Base-by-base conservation (phyloP, 169 alveolate species). In the Plasmodium vivax region DNA sequence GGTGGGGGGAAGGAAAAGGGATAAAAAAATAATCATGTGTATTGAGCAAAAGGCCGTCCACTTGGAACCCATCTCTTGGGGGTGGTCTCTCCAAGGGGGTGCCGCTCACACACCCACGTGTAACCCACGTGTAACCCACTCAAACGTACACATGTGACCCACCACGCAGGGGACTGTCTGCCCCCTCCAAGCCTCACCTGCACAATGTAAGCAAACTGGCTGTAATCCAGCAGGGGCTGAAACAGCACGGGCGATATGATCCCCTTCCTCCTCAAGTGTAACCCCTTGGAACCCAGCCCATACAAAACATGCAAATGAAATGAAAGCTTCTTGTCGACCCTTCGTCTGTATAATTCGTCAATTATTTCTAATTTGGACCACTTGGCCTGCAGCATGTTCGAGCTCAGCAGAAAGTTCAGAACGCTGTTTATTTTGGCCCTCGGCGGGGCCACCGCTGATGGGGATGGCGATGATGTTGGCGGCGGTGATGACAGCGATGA, bases 261-360 rank as follows among this genome's bases (percentile, higher is more conserved):
- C 23, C 94, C 94, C 38, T 88, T 88, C 73, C 82, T 88, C 71
- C 82, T 88, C 23, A 88, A 79, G 73, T 88, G 54, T 38, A 88
- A 27, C 16, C 94, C 94, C 74, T 88, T 88, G 19, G 94, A 88
- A 10, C 94, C 94, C 56, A 88, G 14, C 12, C 94, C 94, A 80
- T 88, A 88, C 47, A 88, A 62, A 32, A 77, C 94, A 51, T 88
- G 79, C 82, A 88, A 56, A 79, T 88, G 94, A 62, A 88, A 88
- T 56, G 71, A 56, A 58, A 88, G 88, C 34, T 36, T 41, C 14
- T 88, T 88, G 72, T 88, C 94, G 27, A 88, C 36, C 41, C 27
- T 56, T 23, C 94, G 62, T 62, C 58, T 88, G 51, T 88, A 88
- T 41, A 88, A 14, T 68, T 88, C 94, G 43, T 88, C 88, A 79